phyloP scores from a whole-genome alignment of 805 yeast species.

The Tetrapisispora phaffii region DNA sequence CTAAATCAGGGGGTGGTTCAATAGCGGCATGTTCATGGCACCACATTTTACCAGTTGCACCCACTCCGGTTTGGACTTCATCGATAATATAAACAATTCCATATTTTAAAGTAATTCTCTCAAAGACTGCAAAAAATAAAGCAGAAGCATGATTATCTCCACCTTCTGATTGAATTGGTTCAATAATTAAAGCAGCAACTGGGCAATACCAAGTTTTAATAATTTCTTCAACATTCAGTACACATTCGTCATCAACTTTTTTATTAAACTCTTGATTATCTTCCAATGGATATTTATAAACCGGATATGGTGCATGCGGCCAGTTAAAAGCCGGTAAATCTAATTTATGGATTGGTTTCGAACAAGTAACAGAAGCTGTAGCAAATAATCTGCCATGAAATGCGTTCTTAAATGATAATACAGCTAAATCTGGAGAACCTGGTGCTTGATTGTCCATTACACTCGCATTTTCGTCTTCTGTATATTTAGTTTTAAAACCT shows the following conservation, averaged over 20 bases:
- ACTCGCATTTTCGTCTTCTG: conserved; percentile 57
- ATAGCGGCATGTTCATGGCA: conserved; percentile 62
- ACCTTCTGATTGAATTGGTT: conserved; percentile 77
- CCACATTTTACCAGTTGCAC: conserved; percentile 66
- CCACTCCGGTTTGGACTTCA: conserved; percentile 70
- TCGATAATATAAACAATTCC: conserved; percentile 55
- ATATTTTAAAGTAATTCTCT: conserved; percentile 51
- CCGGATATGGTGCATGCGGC: conserved; percentile 94
- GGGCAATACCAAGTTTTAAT: conserved; percentile 61
- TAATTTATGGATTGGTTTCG: conserved; percentile 90
- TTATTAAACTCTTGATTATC: conserved; percentile 52
- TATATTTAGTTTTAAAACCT: conserved; percentile 55
- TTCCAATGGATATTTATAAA: conserved; percentile 75
- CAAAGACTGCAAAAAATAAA: conserved; percentile 50
- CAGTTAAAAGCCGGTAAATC: conserved; percentile 89
- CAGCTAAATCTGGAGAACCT: conserved; percentile 80
- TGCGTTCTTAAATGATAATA: conserved; percentile 75
- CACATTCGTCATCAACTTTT: conserved; percentile 73
- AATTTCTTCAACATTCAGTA: conserved; percentile 62
- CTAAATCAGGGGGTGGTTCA: conserved; percentile 55
- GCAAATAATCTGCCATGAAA: conserved; percentile 96
- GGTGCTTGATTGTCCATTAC: conserved; percentile 80
- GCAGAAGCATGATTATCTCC: conserved; percentile 66
- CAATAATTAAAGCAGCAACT: conserved; percentile 81
- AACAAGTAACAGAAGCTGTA: conserved; percentile 80